phyloP scores from a whole-genome alignment of 2,329 filamentous ascomycete species.

The Parafenestella ontariensis region DNA sequence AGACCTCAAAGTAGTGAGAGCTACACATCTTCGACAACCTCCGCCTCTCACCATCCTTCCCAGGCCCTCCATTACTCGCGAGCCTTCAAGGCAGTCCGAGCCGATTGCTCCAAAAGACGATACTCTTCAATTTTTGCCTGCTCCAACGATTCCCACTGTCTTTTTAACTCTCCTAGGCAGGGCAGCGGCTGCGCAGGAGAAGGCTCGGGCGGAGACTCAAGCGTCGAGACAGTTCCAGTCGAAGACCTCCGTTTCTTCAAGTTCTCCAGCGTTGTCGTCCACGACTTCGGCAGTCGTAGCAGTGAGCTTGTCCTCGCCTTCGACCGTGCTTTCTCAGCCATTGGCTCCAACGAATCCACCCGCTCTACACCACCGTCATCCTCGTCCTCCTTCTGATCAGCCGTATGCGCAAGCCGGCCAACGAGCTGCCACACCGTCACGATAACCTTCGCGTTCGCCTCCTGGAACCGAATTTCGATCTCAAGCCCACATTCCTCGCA shows the following conservation, averaged over 20 bases:
- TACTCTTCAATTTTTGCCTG: neutral
- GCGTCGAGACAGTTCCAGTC: neutral
- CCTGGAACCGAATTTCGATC: neutral
- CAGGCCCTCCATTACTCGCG: no score
- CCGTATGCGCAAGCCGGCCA: neutral
- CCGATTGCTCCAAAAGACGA: neutral
- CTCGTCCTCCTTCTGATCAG: neutral
- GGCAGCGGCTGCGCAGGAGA: neutral
- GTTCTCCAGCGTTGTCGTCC: neutral
- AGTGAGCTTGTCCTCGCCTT: neutral
- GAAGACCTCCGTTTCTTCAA: neutral
- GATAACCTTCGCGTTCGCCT: neutral
- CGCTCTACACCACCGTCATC: neutral
- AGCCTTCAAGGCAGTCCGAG: no score
- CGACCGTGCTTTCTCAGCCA: neutral
- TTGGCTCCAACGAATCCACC: neutral
- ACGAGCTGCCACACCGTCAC: constrained; percentile 1
- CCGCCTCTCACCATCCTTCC: no score
- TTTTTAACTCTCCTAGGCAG: neutral
- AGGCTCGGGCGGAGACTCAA: neutral
- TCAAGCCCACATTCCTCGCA: neutral
- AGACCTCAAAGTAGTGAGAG: no score
- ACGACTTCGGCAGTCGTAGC: neutral
- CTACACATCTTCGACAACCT: no score
- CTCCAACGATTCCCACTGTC: neutral